Evolutionary conservation across 2,329 filamentous ascomycete genomes (phyloP).

Genomic region (Aspergillus thermomutatus): DNA sequence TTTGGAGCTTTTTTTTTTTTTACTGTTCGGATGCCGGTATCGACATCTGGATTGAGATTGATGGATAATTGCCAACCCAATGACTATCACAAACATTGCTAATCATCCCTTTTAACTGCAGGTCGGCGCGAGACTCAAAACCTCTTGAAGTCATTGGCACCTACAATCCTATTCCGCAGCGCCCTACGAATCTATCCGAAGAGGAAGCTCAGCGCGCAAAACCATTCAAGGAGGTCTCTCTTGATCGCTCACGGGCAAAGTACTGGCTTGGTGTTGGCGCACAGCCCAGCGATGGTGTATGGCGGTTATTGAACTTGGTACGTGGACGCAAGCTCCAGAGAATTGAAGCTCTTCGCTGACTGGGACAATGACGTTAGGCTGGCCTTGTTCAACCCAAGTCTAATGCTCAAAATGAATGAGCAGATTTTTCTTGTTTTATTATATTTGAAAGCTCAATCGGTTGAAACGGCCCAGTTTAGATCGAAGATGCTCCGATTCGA

Average conservation of each 20-base stretch:
- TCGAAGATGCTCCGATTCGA: background rate
- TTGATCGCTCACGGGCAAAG: constrained; percentile 75
- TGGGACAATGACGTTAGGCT: constrained; percentile 20
- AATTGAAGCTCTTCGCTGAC: background rate
- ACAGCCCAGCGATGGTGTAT: constrained; percentile 86
- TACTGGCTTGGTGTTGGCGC: constrained; percentile 98
- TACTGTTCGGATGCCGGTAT: background rate
- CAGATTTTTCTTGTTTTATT: background rate
- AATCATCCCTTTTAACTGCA: constrained; percentile 34
- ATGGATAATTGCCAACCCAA: background rate
- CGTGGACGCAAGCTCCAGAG: constrained; percentile 16
- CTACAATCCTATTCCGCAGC: constrained; percentile 59
- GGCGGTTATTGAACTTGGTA: constrained; percentile 82
- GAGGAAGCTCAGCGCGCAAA: constrained; percentile 53
- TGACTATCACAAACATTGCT: constrained; percentile 1
- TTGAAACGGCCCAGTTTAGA: background rate
- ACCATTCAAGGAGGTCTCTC: constrained; percentile 84
- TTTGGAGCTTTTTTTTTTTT: constrained; percentile 1
- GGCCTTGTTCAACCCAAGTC: constrained; percentile 33
- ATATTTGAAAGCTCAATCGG: background rate
- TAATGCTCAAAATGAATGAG: constrained; percentile 7
- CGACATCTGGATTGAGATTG: background rate
- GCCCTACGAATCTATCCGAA: constrained; percentile 47
- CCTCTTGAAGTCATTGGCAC: constrained; percentile 87
- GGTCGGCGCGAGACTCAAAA: constrained; percentile 79